Conservation (phyloP, 495 filamentous ascomycete species). For the Thermothielavioides terrestris region DNA sequence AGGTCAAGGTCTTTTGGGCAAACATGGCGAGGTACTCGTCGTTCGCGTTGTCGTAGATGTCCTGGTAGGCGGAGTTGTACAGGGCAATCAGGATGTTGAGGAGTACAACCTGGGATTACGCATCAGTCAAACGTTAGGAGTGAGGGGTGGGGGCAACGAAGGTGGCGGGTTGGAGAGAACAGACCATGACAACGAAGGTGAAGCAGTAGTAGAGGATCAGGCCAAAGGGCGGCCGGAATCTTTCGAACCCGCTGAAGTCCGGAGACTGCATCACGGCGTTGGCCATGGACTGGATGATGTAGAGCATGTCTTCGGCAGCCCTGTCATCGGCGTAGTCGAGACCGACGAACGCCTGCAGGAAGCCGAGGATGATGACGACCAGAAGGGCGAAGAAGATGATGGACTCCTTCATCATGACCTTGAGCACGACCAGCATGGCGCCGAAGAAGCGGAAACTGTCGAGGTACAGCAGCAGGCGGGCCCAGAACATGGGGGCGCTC, state of each 20-base stretch:
- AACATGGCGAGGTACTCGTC: conserved; percentile 93
- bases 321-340: conserved; percentile 74
- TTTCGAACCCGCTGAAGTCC: conserved; percentile 81
- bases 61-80: conserved; percentile 92
- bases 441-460: conserved; percentile 95
- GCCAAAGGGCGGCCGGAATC: conserved; percentile 67
- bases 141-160: not conserved
- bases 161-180: conserved; percentile 20
- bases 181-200: conserved; percentile 89
- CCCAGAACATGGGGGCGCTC: conserved; percentile 94
- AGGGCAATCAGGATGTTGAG: conserved; percentile 93
- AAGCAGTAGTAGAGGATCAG: conserved; percentile 91
- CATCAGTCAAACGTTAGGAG: not conserved
- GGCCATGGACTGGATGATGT: conserved; percentile 83
- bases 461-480: conserved; percentile 82
- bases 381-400: conserved; percentile 97
- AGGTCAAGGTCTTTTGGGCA: conserved; percentile 87
- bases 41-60: conserved; percentile 87
- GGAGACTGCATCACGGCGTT: conserved; percentile 84
- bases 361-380: conserved; percentile 74
- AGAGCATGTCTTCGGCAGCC: conserved; percentile 47
- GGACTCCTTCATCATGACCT: conserved; percentile 99
- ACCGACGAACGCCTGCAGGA: conserved; percentile 92
- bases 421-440: conserved; percentile 91
- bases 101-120: conserved; percentile 46